phyloP scores from a whole-genome alignment of 169 alveolate genomes.

The Babesia ovis region DNA sequence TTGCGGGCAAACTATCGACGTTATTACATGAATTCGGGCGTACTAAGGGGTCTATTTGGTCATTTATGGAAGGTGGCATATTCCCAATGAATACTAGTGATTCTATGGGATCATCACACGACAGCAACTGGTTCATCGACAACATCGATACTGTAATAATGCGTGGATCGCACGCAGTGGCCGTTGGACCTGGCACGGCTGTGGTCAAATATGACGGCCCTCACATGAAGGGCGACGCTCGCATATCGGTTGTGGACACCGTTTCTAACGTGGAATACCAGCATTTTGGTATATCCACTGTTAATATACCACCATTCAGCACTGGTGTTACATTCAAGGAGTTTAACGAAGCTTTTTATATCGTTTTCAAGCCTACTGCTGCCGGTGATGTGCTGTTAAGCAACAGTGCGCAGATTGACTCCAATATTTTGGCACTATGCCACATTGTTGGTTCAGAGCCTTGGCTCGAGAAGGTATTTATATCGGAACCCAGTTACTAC shows the following conservation, averaged over 20 bases:
- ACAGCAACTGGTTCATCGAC: constrained; percentile 1
- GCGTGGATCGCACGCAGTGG: constrained; percentile 28
- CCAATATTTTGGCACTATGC: constrained; percentile 18
- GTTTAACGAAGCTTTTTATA: constrained; percentile 19
- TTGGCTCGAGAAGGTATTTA: constrained; percentile 20
- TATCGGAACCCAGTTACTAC: constrained; percentile 3
- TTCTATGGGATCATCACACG: no score
- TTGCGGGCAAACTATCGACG: constrained; percentile 6
- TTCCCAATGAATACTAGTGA: background rate
- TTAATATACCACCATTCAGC: background rate
- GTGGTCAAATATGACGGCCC: constrained; percentile 12
- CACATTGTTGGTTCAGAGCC: background rate
- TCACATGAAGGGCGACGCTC: constrained; percentile 24
- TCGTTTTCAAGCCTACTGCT: constrained; percentile 7
- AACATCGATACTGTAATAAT: background rate
- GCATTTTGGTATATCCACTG: background rate
- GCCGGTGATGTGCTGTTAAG: background rate
- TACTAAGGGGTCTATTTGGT: background rate
- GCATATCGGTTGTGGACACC: constrained; percentile 3
- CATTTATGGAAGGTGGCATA: constrained; percentile 17
- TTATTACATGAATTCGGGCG: constrained; percentile 20
- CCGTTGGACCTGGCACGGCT: constrained; percentile 16
- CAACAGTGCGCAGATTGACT: constrained; percentile 17
- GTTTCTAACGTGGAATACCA: constrained; percentile 38
- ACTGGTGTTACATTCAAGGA: background rate